phyloP scores from a whole-genome alignment of 192 early-diverging fungal species.

The Tieghemiomyces parasiticus region DNA sequence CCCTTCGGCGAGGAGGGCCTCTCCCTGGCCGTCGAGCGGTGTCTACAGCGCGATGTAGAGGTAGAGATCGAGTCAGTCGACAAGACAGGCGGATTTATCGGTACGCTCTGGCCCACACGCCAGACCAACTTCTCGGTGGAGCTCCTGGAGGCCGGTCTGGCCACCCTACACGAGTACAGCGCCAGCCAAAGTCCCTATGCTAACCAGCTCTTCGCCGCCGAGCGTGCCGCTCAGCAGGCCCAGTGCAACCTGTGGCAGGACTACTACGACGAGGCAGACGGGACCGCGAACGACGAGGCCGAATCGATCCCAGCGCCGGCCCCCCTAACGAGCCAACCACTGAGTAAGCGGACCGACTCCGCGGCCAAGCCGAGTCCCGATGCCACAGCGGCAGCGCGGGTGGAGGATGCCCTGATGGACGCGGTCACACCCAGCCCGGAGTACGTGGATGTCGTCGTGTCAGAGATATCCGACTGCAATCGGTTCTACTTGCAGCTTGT shows the following conservation, averaged over 20 bases:
- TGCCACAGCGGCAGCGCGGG: too few relatives aligned
- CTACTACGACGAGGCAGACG: slow-evolving; percentile 26
- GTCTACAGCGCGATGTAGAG: slow-evolving; percentile 89
- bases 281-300: too few relatives aligned
- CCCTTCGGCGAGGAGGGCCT: slow-evolving; percentile 77
- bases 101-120: slow-evolving; percentile 56
- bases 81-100: slow-evolving; percentile 87
- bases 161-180: slow-evolving; percentile 68
- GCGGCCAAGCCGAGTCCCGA: slow-evolving; percentile 7
- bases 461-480: slow-evolving; percentile 40
- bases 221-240: slow-evolving; percentile 52
- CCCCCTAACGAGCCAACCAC: too few relatives aligned
- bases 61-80: slow-evolving; percentile 80
- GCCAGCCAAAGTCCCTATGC: slow-evolving; percentile 66
- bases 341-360: slow-evolving; percentile 1
- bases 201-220: slow-evolving; percentile 56
- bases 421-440: too few relatives aligned
- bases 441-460: slow-evolving; percentile 59
- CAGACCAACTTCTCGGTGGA: slow-evolving; percentile 54
- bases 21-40: slow-evolving; percentile 38
- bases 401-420: slow-evolving; percentile 28
- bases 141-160: slow-evolving; percentile 67
- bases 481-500: slow-evolving; percentile 51
- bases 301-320: slow-evolving; percentile 14
- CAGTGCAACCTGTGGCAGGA: slow-evolving; percentile 58